Base-by-base conservation (phyloP, 106 monocot species). In the Alisma plantagoaquatica region DNA sequence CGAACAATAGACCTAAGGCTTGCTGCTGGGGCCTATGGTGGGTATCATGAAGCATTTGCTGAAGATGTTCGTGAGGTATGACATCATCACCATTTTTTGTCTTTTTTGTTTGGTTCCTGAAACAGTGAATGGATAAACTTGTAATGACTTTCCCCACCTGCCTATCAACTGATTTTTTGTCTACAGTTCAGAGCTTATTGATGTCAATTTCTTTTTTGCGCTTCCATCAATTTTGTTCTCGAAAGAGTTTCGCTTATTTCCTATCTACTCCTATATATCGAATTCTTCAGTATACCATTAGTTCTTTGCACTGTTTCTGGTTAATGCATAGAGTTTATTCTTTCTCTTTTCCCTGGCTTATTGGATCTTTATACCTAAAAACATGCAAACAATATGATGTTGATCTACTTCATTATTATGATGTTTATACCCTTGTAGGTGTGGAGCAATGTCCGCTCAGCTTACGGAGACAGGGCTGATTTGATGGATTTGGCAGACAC, bases 31-130 rank as follows among this genome's bases (percentile, higher is more conserved):
- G 85, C 79, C 57, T 98, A 98, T 71, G 49, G 67, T 72, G 79
- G 82, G 33, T 84, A 76, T 22, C 79, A 90, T 72, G 82, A 82
- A 32, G 71, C 72, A 64, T 98, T 90, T 73, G 62, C 79, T 32
- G 90, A 98, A 61, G 98, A 98, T 72, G 85, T 82, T 24, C 78
- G 70, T 9, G 90, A 90, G 85, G 98, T 66, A 70, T 63, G 62
- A 51, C n/a, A 46, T 46, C n/a, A 25, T 26, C 27, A 4, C 51
- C 51, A 51, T 46, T 46, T 46, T 27, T 16, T 46, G 3, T 46
- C 17, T 43, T 44, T 22, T 29, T 15, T 27, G 27, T 28, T 41
- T 54, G 4, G 23, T 5, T 29, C 22, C 23, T 2, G 29, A 9
- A 21, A 27, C 14, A 28, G n/a, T n/a, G n/a, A n/a, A n/a, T n/a